Percentiles rank a stretch among this genome's conserved stretches.
phyloP scores from a whole-genome alignment of 148 eudicot genomes.

The Talinum fruticosum region DNA sequence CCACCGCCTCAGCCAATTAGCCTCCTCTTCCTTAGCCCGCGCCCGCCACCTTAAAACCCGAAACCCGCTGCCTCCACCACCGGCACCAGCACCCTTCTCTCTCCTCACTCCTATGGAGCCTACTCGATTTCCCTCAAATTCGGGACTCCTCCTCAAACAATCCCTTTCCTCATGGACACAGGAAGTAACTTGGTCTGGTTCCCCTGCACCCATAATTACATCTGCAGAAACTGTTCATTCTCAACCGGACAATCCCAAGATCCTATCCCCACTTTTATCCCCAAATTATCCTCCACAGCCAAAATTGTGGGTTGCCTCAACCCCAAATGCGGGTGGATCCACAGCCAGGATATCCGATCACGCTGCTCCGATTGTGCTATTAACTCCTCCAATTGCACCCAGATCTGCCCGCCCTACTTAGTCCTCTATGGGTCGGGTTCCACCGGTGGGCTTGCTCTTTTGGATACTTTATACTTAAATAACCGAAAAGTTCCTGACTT shows the following conservation, averaged over 20 bases:
- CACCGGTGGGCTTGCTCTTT: constrained; percentile 37
- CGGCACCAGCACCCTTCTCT: constrained; percentile 34
- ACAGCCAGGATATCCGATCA: constrained; percentile 4
- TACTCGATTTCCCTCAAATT: constrained; percentile 50
- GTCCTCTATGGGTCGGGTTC: constrained; percentile 43
- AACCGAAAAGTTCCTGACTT: constrained; percentile 28
- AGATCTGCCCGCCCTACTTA: constrained; percentile 43
- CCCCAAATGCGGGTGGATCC: constrained; percentile 23
- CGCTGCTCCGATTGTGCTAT: constrained; percentile 32
- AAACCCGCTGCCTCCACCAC: constrained; percentile 25
- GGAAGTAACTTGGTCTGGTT: constrained; percentile 58
- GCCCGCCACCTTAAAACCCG: constrained; percentile 23
- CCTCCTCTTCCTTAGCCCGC: constrained; percentile 16
- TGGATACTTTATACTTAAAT: constrained; percentile 35
- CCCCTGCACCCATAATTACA: constrained; percentile 49
- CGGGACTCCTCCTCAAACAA: constrained; percentile 56
- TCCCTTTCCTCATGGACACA: constrained; percentile 49
- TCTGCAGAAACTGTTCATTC: constrained; percentile 22
- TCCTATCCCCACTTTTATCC: constrained; percentile 1
- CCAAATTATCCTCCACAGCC: constrained; percentile 18
- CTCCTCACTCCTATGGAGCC: constrained; percentile 44
- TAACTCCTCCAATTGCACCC: constrained; percentile 25
- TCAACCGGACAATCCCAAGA: neutral
- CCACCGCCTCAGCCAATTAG: constrained; percentile 13
- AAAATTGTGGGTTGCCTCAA: constrained; percentile 19